Base-by-base conservation (phyloP, 768 basidiomycete genomes). In the Astraeus odoratus region DNA sequence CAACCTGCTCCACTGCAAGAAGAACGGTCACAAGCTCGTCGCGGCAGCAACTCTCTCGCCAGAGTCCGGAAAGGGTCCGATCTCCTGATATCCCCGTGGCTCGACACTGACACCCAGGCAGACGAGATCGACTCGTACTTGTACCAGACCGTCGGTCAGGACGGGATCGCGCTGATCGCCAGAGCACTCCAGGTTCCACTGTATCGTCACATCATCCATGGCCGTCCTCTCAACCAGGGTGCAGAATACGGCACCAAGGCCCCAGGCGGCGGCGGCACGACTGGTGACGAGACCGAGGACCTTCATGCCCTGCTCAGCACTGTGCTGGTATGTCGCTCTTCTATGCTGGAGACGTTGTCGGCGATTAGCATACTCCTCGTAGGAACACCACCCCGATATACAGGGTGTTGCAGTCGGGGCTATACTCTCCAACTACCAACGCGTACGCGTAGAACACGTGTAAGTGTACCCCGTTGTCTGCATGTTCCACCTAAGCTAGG, bases 101-200 rank as follows among this genome's bases (percentile, higher is more conserved):
- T 51, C 52, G 26, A 23, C 46, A 43, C 41, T 19, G n/a, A n/a
- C n/a, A n/a, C 30, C 24, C n/a, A 9, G 23, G 8, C 63, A 96
- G 96, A 98, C 72, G 96, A 99, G 71, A 79, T 98, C 57, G 94
- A 99, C 65, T 97, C 94, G 19, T 98, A 92, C 68, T 74, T 99
- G 63, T 99, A 97, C 65, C 96, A 99, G 64, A 97, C 95, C n/a
- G 94, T 99, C 22, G 96, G 94, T 1, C 94, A 97, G 59, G 89
- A 92, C 46, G 90, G 91, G 15, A 83, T 98, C 47, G 81, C 88
- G 39, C 72, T 85, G 41, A 83, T 98, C 44, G 93, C 92, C 18
- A 71, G 73, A 40, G 90, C 95, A 1, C 71, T 98, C 45, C 84
- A 80, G 13, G 78, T 95, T 1, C 96, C 96, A 8, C 73, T 98